Percentiles rank a stretch among this genome's conserved stretches.
phyloP scores from a whole-genome alignment of 768 basidiomycete species.

The Agrocybe chaxingu region DNA sequence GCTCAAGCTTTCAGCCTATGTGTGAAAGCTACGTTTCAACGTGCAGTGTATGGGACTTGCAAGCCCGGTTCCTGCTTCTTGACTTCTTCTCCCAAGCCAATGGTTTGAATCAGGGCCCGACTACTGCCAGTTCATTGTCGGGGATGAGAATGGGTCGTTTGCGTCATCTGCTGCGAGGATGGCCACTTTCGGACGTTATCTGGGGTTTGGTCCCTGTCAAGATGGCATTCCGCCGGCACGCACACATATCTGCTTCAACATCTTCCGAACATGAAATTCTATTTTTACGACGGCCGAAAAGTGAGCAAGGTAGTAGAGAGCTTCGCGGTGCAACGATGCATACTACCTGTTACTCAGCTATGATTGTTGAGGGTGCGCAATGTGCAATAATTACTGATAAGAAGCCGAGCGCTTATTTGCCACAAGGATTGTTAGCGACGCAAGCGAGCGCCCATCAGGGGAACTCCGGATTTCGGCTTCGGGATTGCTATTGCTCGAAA shows the following conservation, averaged over 20 bases:
- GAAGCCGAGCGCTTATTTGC: no score
- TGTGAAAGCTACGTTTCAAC: no score
- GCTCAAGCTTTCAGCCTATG: no score
- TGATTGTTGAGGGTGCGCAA: conserved; percentile 1
- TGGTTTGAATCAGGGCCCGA: no score
- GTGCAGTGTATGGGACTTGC: no score
- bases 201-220: neutral
- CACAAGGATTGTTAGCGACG: no score
- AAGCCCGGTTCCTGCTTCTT: no score
- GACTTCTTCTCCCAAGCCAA: no score
- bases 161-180: conserved; percentile 3
- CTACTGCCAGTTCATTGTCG: no score
- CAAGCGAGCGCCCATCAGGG: conserved; percentile 5
- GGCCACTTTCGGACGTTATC: neutral
- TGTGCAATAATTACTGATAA: neutral
- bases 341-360: neutral
- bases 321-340: neutral
- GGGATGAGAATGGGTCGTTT: neutral
- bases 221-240: conserved; percentile 7
- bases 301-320: neutral
- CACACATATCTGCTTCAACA: conserved; percentile 1
- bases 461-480: neutral
- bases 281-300: neutral
- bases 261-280: neutral
- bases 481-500: no score